Percentiles rank a stretch among this genome's conserved stretches.
These are phyloP conservation scores for Kalmanozyma brasiliensis DNA, from an alignment of 1,284 basidiomycete genomes.

Conservation along the genomic window DNA sequence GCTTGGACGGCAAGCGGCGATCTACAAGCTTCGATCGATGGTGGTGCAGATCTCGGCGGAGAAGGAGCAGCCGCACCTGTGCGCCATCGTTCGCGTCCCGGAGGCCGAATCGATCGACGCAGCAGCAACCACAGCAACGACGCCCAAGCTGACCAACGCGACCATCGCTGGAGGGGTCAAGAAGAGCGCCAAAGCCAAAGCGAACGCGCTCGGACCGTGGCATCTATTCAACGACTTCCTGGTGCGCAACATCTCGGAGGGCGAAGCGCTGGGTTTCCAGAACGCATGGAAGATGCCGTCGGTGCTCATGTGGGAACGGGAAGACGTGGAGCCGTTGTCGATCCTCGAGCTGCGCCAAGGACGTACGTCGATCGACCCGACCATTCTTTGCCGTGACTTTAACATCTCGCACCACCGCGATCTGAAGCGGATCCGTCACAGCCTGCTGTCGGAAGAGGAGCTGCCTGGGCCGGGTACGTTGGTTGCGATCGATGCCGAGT, in stretches of 20 bases:
- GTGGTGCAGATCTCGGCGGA: constrained; percentile 85
- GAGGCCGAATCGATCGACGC: constrained; percentile 63
- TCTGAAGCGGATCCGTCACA: constrained; percentile 79
- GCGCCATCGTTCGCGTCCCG: constrained; percentile 88
- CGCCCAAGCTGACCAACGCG: constrained; percentile 13
- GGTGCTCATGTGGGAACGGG: constrained; percentile 85
- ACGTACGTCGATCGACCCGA: constrained; percentile 48
- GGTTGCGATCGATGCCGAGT: constrained; percentile 96
- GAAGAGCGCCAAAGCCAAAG: constrained; percentile 34
- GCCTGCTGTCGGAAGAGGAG: constrained; percentile 78
- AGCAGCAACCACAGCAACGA: constrained; percentile 9
- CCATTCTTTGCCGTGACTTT: constrained; percentile 83
- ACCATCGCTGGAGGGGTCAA: constrained; percentile 4
- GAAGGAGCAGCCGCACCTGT: constrained; percentile 82
- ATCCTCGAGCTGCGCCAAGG: constrained; percentile 32
- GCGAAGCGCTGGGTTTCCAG: constrained; percentile 88
- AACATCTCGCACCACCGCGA: constrained; percentile 78
- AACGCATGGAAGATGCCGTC: constrained; percentile 91
- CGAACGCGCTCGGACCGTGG: constrained; percentile 72
- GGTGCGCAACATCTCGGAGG: constrained; percentile 83
- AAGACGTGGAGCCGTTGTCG: constrained; percentile 71
- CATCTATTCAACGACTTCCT: constrained; percentile 97
- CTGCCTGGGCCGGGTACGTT: constrained; percentile 84
- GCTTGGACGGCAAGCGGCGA: constrained; percentile 29
- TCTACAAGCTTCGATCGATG: constrained; percentile 74